These are phyloP conservation scores for Aspergillus latus DNA, from an alignment of 2,329 filamentous ascomycete species.

Conservation along the genomic window DNA sequence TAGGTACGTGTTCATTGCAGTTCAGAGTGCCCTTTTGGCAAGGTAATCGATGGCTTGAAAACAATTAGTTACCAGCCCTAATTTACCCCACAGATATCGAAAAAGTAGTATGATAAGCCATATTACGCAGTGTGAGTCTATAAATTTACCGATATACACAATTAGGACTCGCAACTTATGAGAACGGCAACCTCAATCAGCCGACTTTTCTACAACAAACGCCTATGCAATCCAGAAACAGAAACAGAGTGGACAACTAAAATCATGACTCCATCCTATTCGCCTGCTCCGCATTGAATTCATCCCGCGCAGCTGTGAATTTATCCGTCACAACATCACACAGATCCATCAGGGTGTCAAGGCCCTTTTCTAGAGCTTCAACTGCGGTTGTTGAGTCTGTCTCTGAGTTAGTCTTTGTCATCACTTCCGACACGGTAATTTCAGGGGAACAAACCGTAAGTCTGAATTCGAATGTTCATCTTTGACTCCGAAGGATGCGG, in stretches of 20 bases:
- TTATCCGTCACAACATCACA: conserved; percentile 94
- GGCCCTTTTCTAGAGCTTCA: conserved; percentile 84
- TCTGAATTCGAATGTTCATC: conserved; percentile 98
- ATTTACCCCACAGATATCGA: too few species aligned
- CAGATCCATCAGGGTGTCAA: conserved; percentile 83
- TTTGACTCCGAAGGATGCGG: conserved; percentile 93
- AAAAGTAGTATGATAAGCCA: too few species aligned
- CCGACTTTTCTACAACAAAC: conserved; percentile 21
- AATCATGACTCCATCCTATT: conserved; percentile 36
- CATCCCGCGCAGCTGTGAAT: conserved; percentile 69
- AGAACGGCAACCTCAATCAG: not conserved
- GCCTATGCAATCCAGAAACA: conserved; percentile 23
- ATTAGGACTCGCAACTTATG: not conserved
- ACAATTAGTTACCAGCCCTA: too few species aligned
- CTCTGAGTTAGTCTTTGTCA: not conserved
- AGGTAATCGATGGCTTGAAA: too few species aligned
- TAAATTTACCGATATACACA: conserved; percentile 5
- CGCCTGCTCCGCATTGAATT: conserved; percentile 50
- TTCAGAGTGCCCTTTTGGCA: too few species aligned
- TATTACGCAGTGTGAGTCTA: conserved; percentile 1
- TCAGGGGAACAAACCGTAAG: conserved; percentile 68
- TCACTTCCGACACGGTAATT: not conserved
- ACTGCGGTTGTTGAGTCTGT: conserved; percentile 72
- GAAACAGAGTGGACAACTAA: conserved; percentile 9
- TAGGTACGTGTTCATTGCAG: too few species aligned